Base-by-base conservation (phyloP, 164 flowering plant species). In the Dillenia turbinata region DNA sequence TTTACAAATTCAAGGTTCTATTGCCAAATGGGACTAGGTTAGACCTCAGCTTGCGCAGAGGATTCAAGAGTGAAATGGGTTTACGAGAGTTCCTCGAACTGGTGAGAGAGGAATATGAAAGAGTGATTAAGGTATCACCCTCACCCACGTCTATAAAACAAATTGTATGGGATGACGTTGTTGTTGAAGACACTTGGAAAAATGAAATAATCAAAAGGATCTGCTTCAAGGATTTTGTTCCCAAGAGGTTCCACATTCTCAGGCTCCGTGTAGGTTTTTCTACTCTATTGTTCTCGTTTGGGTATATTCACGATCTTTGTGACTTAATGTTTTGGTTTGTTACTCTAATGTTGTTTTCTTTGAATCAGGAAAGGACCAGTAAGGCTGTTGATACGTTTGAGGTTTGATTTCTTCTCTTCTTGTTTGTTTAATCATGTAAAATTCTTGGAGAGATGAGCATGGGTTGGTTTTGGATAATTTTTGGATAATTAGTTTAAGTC, bases 321-420 rank as follows among this genome's bases (percentile, higher is more conserved):
- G 12, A 16, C 11, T 43, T 46, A 12, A 57, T 15, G 14, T 17
- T 43, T 19, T 5, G 13, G 17, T 33, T 44, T 6, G 33, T 47
- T 63, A 19, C 19, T 68, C 33, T 63, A 8, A 14, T 40, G 47
- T 24, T 52, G 5, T 52, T 54, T 55, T 14, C 48, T 47, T 49
- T 69, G 40, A 45, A 26, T 49, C 56, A 89, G 96, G 96, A 89
- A 72, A 90, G 89, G 0, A 63, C 77, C 9, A 65, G 63, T 19
- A 68, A 64, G 33, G 63, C 22, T 57, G 73, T 71, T 13, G 64
- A 78, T 43, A 73, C 75, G 17, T 86, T 67, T 61, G 79, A 83
- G 88, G 90, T 86, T 54, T 14, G 43, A 40, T 10, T 3, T 49
- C 43, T 49, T 62, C 22, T 14, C 6, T 40, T 33, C 5, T 11